Conservation (phyloP, 176 grass and related monocot species). For the Carex scoparia region DNA sequence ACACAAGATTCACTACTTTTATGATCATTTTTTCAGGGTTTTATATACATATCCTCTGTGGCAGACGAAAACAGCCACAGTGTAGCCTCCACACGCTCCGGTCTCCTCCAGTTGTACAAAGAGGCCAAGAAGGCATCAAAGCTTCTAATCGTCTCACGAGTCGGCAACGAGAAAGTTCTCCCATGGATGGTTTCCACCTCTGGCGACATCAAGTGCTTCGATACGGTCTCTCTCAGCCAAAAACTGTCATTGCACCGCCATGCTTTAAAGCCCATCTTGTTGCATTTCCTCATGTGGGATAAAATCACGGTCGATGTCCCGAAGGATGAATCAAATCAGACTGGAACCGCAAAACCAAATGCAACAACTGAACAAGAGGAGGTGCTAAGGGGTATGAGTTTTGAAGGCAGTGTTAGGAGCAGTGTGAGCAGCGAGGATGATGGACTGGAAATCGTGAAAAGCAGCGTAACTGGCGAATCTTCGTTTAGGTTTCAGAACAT, state of each 20-base stretch:
- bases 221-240: conserved; percentile 96
- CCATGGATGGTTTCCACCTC: conserved; percentile 72
- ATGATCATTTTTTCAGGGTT: conserved; percentile 34
- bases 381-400: not conserved
- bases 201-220: conserved; percentile 79
- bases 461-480: conserved; percentile 31
- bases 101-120: conserved; percentile 57
- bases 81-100: conserved; percentile 56
- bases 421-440: conserved; percentile 23
- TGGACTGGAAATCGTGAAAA: conserved; percentile 13
- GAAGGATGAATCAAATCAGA: not conserved
- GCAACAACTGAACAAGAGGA: not conserved
- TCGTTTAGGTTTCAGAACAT: conserved; percentile 85
- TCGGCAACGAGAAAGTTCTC: conserved; percentile 72
- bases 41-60: conserved; percentile 87
- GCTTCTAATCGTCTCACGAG: conserved; percentile 71
- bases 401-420: conserved; percentile 13
- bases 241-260: conserved; percentile 92
- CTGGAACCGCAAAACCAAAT: conserved; percentile 10
- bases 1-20: not conserved
- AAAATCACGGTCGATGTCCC: not conserved
- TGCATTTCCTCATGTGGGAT: conserved; percentile 85
- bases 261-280: conserved; percentile 68
- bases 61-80: conserved; percentile 58
- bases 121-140: conserved; percentile 41